These are phyloP conservation scores for Gynandropsis gynandra DNA, from an alignment of 345 rosid species.

Conservation along the genomic window DNA sequence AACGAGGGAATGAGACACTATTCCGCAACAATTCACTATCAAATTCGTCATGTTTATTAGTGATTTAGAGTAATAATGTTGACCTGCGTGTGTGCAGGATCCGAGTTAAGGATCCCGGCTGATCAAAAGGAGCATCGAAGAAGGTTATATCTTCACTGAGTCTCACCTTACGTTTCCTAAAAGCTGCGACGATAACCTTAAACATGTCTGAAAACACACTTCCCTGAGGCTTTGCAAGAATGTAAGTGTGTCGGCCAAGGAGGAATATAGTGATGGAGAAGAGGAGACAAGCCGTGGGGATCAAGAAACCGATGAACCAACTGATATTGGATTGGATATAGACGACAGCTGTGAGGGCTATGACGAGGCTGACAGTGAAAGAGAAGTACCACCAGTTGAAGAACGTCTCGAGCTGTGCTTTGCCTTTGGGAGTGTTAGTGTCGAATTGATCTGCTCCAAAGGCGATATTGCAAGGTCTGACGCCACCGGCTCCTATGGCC, in stretches of 20 bases:
- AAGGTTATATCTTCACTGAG: constrained; percentile 16
- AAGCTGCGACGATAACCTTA: constrained; percentile 45
- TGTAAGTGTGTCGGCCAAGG: constrained; percentile 44
- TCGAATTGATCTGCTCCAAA: constrained; percentile 81
- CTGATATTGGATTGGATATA: constrained; percentile 59
- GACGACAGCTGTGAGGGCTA: constrained; percentile 57
- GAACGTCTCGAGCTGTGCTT: constrained; percentile 49
- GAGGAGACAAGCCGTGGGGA: constrained; percentile 54
- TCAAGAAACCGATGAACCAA: constrained; percentile 52
- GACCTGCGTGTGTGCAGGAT: constrained; percentile 2
- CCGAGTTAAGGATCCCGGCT: constrained; percentile 18
- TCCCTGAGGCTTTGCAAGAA: constrained; percentile 43
- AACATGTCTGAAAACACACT: constrained; percentile 44
- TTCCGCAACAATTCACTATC: too few species aligned
- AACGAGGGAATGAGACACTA: too few species aligned
- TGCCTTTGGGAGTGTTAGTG: constrained; percentile 41
- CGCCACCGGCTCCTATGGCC: constrained; percentile 61
- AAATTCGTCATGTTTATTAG: too few species aligned
- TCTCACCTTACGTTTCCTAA: constrained; percentile 29
- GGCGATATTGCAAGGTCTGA: constrained; percentile 72
- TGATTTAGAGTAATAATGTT: too few species aligned
- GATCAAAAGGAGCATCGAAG: constrained; percentile 18
- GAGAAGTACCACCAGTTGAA: constrained; percentile 86
- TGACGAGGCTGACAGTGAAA: constrained; percentile 46
- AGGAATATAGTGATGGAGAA: constrained; percentile 44